Evolutionary conservation across 2,329 filamentous ascomycete species (phyloP), one percentile per base, ranked within the genome.

Genomic region (Fusarium musae): DNA sequence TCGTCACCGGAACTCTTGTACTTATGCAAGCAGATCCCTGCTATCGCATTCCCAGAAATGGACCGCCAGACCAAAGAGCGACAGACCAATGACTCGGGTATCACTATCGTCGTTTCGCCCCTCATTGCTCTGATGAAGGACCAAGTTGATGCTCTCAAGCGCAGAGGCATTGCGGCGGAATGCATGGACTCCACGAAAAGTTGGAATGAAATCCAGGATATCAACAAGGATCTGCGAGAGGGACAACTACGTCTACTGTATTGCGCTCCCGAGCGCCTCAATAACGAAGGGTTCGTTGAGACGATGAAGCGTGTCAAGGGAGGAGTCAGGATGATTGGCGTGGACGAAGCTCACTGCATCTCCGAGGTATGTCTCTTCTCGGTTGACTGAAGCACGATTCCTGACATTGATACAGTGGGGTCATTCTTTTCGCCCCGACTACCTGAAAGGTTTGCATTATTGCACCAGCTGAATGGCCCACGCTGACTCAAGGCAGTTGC

Each of bases 81-180:
- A 46, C 74, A 73, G 0, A 58, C 76, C 2, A 78, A 78, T 5
- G 81, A 83, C 23, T 78, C 81, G 16, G 89, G 87, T 10, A 84
- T 89, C 69, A 89, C 87, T 3, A 83, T 90, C 10, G 86, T 90
- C 6, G 86, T 89, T 4, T 90, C 87, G 0, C 87, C 87, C 0
- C 78, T 90, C 6, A 87, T 90, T 58, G 87, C 87, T 4, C 75
- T 90, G 59, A 90, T 90, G 88, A 90, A 90, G 74, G 88, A 90
- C 68, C 89, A 91, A 71, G 87, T 89, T 1, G 88, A 90, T 70
- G 85, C 85, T 3, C 80, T 91, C 26, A 80, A 83, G 52, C 82
- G 82, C 15, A 83, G 84, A 34, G 85, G 85, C 2, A 84, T 91
- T 15, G 75, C 84, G 15, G 89, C 88, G 13, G 88, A 87, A 5